Percentiles rank a stretch among this genome's conserved stretches.
Evolutionary conservation across 2,329 filamentous ascomycete species (phyloP).

Genomic region (Hawksworthiomyces lignivorus): DNA sequence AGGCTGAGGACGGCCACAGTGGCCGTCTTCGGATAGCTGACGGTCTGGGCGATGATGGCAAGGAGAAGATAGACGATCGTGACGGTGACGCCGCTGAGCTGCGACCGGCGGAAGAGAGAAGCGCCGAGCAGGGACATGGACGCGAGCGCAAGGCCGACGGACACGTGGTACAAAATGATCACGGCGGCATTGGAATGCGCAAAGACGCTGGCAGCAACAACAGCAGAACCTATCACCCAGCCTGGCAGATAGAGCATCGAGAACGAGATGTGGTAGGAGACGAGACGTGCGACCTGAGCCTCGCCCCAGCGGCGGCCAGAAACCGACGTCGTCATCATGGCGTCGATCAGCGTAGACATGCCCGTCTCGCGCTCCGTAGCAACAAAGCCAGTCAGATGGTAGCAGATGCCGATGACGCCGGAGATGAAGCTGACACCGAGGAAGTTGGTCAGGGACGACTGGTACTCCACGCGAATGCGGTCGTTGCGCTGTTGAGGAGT

Average conservation of each 20-base stretch:
- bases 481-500: slow-evolving; percentile 60
- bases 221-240: slow-evolving; percentile 69
- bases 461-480: slow-evolving; percentile 61
- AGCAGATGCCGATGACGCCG: slow-evolving; percentile 71
- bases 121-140: slow-evolving; percentile 77
- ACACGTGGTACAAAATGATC: slow-evolving; percentile 65
- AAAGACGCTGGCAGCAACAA: slow-evolving; percentile 58
- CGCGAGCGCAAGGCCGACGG: slow-evolving; percentile 68
- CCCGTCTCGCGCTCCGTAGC: slow-evolving; percentile 79
- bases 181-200: slow-evolving; percentile 54
- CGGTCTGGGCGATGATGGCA: slow-evolving; percentile 73
- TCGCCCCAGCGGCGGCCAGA: slow-evolving; percentile 55
- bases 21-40: slow-evolving; percentile 53
- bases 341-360: slow-evolving; percentile 82
- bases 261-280: slow-evolving; percentile 75
- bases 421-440: slow-evolving; percentile 74
- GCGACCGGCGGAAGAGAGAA: slow-evolving; percentile 77
- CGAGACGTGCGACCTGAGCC: slow-evolving; percentile 66
- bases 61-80: slow-evolving; percentile 67
- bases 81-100: slow-evolving; percentile 76
- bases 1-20: slow-evolving; percentile 63
- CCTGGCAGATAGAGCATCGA: slow-evolving; percentile 71
- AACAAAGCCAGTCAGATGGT: slow-evolving; percentile 80
- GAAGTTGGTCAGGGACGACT: slow-evolving; percentile 65
- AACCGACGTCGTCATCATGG: slow-evolving; percentile 69